Conservation (phyloP, 345 rosid species). For the Conringia planisiliqua region DNA sequence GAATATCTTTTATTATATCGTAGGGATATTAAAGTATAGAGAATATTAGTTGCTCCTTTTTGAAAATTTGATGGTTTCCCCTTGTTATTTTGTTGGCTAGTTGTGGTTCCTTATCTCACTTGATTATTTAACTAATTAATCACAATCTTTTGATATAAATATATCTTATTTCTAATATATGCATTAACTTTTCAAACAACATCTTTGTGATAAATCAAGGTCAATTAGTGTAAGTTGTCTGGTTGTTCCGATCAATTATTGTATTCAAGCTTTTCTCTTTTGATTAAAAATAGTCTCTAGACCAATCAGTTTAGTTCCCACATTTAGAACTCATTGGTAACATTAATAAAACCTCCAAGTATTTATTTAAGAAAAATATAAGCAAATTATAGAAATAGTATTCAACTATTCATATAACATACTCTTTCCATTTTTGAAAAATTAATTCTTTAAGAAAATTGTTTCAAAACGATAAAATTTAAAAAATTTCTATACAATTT, state of each 20-base stretch:
- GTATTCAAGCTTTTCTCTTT: neutral
- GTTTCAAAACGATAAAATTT: too few relatives aligned
- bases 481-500: too few relatives aligned
- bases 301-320: neutral
- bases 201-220: slow-evolving; percentile 10
- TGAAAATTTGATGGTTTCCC: slow-evolving; percentile 58
- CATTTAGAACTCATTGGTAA: neutral
- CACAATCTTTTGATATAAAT: neutral
- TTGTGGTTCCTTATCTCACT: slow-evolving; percentile 49
- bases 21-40: slow-evolving; percentile 26
- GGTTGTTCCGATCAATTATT: slow-evolving; percentile 26
- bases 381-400: too few relatives aligned
- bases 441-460: too few relatives aligned
- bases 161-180: neutral
- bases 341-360: neutral
- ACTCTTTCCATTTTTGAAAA: too few relatives aligned
- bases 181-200: neutral
- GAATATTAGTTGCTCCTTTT: slow-evolving; percentile 40
- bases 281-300: neutral
- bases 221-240: slow-evolving; percentile 22
- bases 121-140: slow-evolving; percentile 30
- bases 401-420: too few relatives aligned
- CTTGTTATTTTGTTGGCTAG: slow-evolving; percentile 68
- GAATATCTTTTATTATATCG: slow-evolving; percentile 5
- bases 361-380: neutral